phyloP scores from a whole-genome alignment of 163 green algal species.

The Picocystis sp. region DNA sequence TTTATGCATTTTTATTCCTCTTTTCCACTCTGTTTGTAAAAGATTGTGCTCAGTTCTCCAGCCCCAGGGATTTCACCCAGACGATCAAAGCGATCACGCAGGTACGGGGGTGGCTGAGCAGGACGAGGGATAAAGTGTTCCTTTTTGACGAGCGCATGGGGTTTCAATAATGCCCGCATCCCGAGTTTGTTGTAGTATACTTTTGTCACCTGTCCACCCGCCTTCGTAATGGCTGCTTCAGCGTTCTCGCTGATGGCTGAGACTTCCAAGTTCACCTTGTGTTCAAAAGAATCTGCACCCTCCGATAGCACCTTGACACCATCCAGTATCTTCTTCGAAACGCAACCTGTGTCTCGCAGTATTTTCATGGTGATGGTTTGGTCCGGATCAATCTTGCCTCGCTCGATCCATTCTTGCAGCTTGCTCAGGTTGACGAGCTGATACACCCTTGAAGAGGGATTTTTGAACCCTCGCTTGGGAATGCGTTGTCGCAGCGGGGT shows the following conservation, averaged over 20 bases:
- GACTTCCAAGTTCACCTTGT: conserved; percentile 41
- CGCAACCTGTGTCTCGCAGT: conserved; percentile 3
- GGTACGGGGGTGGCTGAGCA: too few relatives aligned
- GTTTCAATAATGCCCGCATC: conserved; percentile 33
- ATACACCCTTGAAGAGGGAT: not conserved
- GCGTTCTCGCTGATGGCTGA: conserved; percentile 29
- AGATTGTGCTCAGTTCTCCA: too few relatives aligned
- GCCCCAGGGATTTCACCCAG: too few relatives aligned
- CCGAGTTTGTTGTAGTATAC: conserved; percentile 75
- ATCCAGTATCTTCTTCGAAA: conserved; percentile 7
- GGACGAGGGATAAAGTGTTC: too few relatives aligned
- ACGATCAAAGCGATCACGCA: too few relatives aligned
- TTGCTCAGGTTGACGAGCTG: conserved; percentile 24
- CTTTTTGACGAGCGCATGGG: too few relatives aligned
- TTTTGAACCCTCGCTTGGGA: conserved; percentile 6
- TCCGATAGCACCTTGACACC: conserved; percentile 12
- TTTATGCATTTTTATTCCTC: too few relatives aligned
- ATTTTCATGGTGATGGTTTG: conserved; percentile 62
- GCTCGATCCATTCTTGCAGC: conserved; percentile 25
- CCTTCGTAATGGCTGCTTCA: conserved; percentile 29
- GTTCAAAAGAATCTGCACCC: conserved; percentile 7
- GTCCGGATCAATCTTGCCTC: conserved; percentile 30
- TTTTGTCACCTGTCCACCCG: conserved; percentile 47
- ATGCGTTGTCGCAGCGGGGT: conserved; percentile 33
- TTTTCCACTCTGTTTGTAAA: too few relatives aligned